phyloP scores from a whole-genome alignment of 805 yeast genomes.

The Vanderwaltozyma polyspora region DNA sequence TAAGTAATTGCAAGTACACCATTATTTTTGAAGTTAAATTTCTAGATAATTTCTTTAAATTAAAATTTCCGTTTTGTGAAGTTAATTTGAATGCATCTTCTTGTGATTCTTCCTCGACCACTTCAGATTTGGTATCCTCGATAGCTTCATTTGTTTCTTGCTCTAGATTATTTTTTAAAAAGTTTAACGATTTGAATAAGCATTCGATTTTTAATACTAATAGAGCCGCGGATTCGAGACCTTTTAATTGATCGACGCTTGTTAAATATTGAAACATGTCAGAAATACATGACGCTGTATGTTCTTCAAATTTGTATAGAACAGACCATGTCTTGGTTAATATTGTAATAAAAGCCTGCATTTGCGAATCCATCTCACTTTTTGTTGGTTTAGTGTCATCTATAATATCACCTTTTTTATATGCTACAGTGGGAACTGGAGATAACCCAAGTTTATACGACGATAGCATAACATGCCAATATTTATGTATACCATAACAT shows the following conservation, averaged over 20 bases:
- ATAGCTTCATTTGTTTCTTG: not conserved
- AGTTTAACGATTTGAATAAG: conserved; percentile 65
- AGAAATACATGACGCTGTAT: conserved; percentile 77
- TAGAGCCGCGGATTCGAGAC: conserved; percentile 58
- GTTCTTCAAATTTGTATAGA: conserved; percentile 80
- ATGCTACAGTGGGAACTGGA: conserved; percentile 19
- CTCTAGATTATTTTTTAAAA: conserved; percentile 20
- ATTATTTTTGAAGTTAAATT: conserved; percentile 81
- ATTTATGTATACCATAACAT: conserved; percentile 94
- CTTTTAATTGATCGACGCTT: conserved; percentile 53
- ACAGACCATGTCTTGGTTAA: conserved; percentile 70
- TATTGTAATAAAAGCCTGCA: conserved; percentile 51
- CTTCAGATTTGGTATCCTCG: not conserved
- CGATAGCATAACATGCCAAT: conserved; percentile 81
- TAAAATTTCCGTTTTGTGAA: not conserved
- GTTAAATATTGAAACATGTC: conserved; percentile 84
- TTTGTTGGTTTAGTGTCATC: conserved; percentile 33
- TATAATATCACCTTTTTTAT: conserved; percentile 12
- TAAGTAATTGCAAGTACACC: conserved; percentile 72
- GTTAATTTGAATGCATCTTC: not conserved
- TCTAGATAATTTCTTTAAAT: conserved; percentile 45
- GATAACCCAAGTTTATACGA: conserved; percentile 45
- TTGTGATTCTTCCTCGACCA: not conserved
- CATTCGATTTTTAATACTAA: conserved; percentile 66
- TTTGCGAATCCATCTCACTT: conserved; percentile 42